Percentiles rank a stretch among this genome's conserved stretches.
phyloP scores from a whole-genome alignment of 345 rosid genomes.

The Pistacia vera region DNA sequence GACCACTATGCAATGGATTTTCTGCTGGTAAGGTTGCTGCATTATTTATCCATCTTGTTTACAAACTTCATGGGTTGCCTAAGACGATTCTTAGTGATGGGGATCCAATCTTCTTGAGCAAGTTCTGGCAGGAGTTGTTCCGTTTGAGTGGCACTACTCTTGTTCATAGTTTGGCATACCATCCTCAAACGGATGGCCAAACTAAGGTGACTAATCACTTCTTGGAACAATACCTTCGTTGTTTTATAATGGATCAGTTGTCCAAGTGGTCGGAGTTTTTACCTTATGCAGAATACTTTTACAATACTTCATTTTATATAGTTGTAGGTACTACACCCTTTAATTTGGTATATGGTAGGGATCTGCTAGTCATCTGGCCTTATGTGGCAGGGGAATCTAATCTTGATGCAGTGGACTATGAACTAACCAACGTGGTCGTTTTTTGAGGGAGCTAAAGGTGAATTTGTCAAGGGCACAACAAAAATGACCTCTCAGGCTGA shows the following conservation, averaged over 20 bases:
- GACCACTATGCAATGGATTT: fast-evolving
- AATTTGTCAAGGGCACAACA: too few species aligned
- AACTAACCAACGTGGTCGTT: too few species aligned
- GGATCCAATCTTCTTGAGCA: not conserved
- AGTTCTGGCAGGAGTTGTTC: not conserved
- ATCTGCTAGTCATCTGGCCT: not conserved
- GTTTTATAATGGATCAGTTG: not conserved
- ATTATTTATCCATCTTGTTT: not conserved
- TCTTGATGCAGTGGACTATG: too few species aligned
- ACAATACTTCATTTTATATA: not conserved
- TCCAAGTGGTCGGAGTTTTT: not conserved
- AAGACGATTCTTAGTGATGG: not conserved
- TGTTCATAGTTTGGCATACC: not conserved
- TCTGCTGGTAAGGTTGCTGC: not conserved
- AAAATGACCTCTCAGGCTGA: too few species aligned
- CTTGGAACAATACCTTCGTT: not conserved
- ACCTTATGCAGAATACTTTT: not conserved
- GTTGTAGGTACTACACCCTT: not conserved
- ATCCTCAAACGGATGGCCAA: not conserved
- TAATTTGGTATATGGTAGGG: not conserved
- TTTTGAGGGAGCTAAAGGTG: too few species aligned
- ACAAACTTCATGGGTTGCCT: not conserved
- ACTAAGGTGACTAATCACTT: not conserved
- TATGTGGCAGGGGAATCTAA: too few species aligned
- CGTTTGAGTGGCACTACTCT: too few species aligned